Base-by-base conservation (phyloP, 306 rosid species). In the Cyclanthera cordifolia region DNA sequence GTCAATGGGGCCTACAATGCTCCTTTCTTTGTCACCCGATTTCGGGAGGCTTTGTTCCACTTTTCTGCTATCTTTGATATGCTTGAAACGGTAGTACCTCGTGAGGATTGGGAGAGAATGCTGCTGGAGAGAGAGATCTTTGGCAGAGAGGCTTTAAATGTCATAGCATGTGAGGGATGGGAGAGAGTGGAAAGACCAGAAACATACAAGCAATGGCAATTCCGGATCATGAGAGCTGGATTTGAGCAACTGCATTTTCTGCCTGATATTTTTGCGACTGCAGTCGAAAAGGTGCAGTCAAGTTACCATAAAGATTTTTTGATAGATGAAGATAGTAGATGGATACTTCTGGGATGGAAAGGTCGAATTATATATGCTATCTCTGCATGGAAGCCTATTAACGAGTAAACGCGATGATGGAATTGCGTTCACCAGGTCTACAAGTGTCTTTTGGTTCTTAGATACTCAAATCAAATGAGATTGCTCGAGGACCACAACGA, bases 341-440 rank as follows among this genome's bases (percentile, higher is more conserved):
- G 97, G 99, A 25, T 94, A 74, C 78, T 94, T 76, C 97, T 88
- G 79, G 99, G 99, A 72, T 94, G 99, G 99, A 94, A 94, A 74
- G 99, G 99, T 69, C 75, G 99, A 67, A 94, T 85, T 19, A 67
- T 84, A 32, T 94, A 50, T 25, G 96, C 97, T 23, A 78, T 90
- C 55, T 90, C 97, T 56, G 79, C 87, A 51, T 90, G 99, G 99
- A 88, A 76, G 73, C 95, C 97, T 46, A 78, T 84, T 57, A 74
- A 74, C 67, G 70, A 28, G 19, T 27, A 34, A 58, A 25, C 69
- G 41, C 15, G 39, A 53, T 12, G 34, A 53, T 54, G 37, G 16
- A 19, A 45, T 50, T 27, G 28, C 27, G 37, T n/a, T 59, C 23
- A 74, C 45, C 50, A 27, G 50, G 20, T 46, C 46, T 61, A 32